phyloP scores from a whole-genome alignment of 2,329 filamentous ascomycete genomes.

The Trichophyton schoenleinii region DNA sequence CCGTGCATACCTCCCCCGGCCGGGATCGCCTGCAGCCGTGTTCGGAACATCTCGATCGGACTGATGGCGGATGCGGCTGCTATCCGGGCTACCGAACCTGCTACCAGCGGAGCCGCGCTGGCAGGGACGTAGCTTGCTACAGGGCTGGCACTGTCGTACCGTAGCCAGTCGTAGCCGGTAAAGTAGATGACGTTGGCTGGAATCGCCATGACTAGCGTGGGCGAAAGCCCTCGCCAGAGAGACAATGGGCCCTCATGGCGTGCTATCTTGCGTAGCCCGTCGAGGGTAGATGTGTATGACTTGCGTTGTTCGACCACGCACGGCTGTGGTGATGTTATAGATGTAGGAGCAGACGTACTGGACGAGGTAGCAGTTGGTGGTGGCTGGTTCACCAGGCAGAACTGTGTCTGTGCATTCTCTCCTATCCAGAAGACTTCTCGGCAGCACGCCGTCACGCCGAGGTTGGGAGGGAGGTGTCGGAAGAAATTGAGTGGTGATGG shows the following conservation, averaged over 20 bases:
- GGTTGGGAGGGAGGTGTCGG: slow-evolving; percentile 62
- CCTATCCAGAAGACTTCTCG: slow-evolving; percentile 95
- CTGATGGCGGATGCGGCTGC: slow-evolving; percentile 72
- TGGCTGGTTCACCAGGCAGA: slow-evolving; percentile 55
- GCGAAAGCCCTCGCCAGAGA: slow-evolving; percentile 86
- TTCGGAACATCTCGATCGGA: slow-evolving; percentile 88
- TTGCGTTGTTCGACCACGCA: slow-evolving; percentile 80
- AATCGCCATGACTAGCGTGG: slow-evolving; percentile 84
- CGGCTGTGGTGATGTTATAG: slow-evolving; percentile 26
- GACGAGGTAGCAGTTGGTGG: neutral
- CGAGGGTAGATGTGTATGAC: slow-evolving; percentile 80
- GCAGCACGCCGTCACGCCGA: slow-evolving; percentile 89
- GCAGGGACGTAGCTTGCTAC: slow-evolving; percentile 53
- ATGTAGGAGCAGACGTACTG: slow-evolving; percentile 19
- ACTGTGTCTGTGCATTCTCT: slow-evolving; percentile 64
- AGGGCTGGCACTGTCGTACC: slow-evolving; percentile 60
- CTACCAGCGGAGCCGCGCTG: slow-evolving; percentile 64
- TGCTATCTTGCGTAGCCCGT: slow-evolving; percentile 87
- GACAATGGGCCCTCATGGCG: slow-evolving; percentile 78
- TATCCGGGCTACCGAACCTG: slow-evolving; percentile 64
- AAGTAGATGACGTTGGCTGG: slow-evolving; percentile 98
- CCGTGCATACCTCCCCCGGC: slow-evolving; percentile 18
- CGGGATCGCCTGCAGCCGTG: slow-evolving; percentile 71
- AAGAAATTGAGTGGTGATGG: slow-evolving; percentile 37
- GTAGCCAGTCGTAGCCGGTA: slow-evolving; percentile 91